Conservation (phyloP, 768 basidiomycete genomes). For the Arthromyces matolae region DNA sequence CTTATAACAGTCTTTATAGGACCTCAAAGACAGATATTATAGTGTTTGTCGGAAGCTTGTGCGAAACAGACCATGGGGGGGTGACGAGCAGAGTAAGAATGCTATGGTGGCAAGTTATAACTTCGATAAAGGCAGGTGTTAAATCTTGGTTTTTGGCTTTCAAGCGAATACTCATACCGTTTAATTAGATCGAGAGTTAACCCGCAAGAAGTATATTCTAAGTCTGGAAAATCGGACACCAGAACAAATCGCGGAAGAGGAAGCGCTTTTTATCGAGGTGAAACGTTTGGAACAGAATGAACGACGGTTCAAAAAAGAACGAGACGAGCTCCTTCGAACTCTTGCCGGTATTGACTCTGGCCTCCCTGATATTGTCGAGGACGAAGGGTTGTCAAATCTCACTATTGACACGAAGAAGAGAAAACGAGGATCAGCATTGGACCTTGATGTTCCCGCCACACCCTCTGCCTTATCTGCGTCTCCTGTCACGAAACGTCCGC, state of each 20-base stretch:
- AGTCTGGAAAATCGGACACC: conserved; percentile 87
- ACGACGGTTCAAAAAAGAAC: conserved; percentile 79
- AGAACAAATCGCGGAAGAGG: conserved; percentile 91
- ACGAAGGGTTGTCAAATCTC: conserved; percentile 53
- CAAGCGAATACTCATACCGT: neutral
- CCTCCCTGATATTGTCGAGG: conserved; percentile 67
- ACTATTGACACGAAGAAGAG: conserved; percentile 55
- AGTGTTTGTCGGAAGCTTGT: conserved; percentile 86
- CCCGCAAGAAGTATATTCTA: conserved; percentile 82
- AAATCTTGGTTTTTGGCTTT: neutral
- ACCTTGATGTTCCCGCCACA: conserved; percentile 48
- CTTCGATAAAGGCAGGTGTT: conserved; percentile 79
- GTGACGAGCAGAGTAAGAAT: conserved; percentile 71
- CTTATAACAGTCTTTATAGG: conserved; percentile 42
- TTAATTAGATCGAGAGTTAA: conserved; percentile 72
- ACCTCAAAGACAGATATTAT: conserved; percentile 93
- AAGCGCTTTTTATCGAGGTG: conserved; percentile 88
- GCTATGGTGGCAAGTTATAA: conserved; percentile 66
- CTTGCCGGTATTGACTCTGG: conserved; percentile 87
- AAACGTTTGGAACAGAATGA: conserved; percentile 95
- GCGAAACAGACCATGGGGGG: conserved; percentile 77
- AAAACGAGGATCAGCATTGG: conserved; percentile 45
- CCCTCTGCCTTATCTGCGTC: conserved; percentile 32
- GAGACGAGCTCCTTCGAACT: conserved; percentile 82
- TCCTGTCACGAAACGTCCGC: conserved; percentile 38